phyloP scores from a whole-genome alignment of 2,329 filamentous ascomycete genomes.

The Scedosporium aurantiacum region DNA sequence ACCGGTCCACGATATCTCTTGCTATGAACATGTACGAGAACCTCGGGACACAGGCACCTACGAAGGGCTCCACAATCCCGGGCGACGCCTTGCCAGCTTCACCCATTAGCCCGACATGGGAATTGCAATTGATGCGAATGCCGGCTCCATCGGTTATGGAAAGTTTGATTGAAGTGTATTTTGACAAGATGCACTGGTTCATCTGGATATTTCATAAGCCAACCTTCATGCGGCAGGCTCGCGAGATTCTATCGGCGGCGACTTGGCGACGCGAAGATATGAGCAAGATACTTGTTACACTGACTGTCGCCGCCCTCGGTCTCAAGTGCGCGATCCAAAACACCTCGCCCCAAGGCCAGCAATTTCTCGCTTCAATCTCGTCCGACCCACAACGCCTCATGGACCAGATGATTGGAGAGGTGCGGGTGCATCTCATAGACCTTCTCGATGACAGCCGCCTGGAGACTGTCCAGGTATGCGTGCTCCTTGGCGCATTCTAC shows the following conservation, averaged over 20 bases:
- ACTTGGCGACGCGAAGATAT: conserved; percentile 10
- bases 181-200: conserved; percentile 14
- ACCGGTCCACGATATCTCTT: conserved; percentile 8
- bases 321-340: conserved; percentile 11
- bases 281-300: conserved; percentile 7
- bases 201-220: conserved; percentile 13
- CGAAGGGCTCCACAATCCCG: conserved; percentile 4
- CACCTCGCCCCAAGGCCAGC: conserved; percentile 6
- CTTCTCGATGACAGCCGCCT: conserved; percentile 10
- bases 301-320: conserved; percentile 10
- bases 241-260: conserved; percentile 4
- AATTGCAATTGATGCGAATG: conserved; percentile 6
- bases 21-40: conserved; percentile 8
- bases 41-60: conserved; percentile 5
- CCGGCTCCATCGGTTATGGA: conserved; percentile 7
- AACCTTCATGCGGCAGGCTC: conserved; percentile 8
- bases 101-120: conserved; percentile 1
- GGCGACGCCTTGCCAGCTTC: conserved; percentile 1
- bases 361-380: conserved; percentile 3
- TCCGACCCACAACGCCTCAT: conserved; percentile 5
- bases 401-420: conserved; percentile 9
- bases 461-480: conserved; percentile 9
- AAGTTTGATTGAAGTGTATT: conserved; percentile 11
- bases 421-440: conserved; percentile 10
- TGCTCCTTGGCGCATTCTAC: conserved; percentile 10